Percentiles rank a stretch among this genome's conserved stretches.
These are phyloP conservation scores for Scedosporium minutisporum DNA, from an alignment of 2,329 filamentous ascomycete species.

Conservation along the genomic window DNA sequence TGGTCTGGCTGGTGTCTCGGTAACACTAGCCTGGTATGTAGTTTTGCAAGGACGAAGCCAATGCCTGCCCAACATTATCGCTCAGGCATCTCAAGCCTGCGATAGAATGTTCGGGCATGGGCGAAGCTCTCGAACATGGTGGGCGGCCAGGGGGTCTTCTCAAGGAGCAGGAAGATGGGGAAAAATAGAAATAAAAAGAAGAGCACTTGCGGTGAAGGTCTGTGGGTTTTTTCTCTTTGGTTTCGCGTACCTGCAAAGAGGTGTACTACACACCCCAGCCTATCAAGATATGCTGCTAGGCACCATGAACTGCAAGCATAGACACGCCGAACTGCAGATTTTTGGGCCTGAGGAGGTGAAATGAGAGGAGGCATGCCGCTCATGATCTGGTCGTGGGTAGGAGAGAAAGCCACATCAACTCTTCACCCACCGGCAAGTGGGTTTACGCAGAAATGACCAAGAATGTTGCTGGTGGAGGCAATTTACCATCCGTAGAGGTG, in stretches of 20 bases:
- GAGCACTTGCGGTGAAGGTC: not conserved
- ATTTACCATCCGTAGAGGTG: not conserved
- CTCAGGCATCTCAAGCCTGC: no score
- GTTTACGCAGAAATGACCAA: not conserved
- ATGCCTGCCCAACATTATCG: no score
- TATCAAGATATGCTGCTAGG: not conserved
- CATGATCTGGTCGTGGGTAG: not conserved
- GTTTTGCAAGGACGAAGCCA: no score
- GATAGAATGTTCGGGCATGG: no score
- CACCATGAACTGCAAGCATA: not conserved
- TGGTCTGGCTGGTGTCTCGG: no score
- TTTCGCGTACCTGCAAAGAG: not conserved
- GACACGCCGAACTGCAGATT: not conserved
- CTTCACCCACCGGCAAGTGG: not conserved
- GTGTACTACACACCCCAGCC: not conserved
- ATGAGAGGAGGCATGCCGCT: not conserved
- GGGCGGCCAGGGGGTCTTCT: no score
- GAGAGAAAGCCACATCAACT: not conserved
- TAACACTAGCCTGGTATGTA: no score
- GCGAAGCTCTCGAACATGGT: no score
- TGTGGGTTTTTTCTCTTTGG: not conserved
- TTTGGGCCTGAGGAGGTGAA: not conserved
- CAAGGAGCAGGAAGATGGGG: not conserved
- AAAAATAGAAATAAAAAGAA: not conserved
- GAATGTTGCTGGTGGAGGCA: not conserved